Evolutionary conservation across 768 basidiomycete genomes (phyloP).

Genomic region (Kwoniella sp.): DNA sequence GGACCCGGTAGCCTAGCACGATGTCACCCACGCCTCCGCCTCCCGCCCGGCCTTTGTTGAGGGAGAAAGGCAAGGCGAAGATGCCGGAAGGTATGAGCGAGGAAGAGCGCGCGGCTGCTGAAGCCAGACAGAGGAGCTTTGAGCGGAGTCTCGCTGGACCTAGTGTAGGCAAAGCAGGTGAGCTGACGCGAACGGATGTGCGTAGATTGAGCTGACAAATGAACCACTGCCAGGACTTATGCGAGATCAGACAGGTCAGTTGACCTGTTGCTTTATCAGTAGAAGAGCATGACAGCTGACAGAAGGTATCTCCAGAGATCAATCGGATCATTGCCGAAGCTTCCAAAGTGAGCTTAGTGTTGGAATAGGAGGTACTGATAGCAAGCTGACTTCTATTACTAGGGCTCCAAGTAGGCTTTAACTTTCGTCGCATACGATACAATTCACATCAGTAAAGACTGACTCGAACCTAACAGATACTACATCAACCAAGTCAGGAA

Average conservation of each 20-base stretch:
- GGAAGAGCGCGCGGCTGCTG: slow-evolving; percentile 22
- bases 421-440: neutral
- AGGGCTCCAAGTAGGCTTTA: slow-evolving; percentile 71
- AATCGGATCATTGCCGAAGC: slow-evolving; percentile 86
- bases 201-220: slow-evolving; percentile 63
- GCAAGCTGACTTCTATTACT: neutral
- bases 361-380: neutral
- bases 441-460: neutral
- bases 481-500: slow-evolving; percentile 83
- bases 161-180: slow-evolving; percentile 85
- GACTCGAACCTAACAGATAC: slow-evolving; percentile 8
- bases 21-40: neutral
- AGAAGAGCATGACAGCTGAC: slow-evolving; percentile 11
- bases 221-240: slow-evolving; percentile 61
- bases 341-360: slow-evolving; percentile 64
- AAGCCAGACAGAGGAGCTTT: slow-evolving; percentile 44
- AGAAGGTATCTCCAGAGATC: slow-evolving; percentile 63
- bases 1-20: neutral
- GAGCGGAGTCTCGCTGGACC: slow-evolving; percentile 71
- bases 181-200: slow-evolving; percentile 43
- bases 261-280: neutral
- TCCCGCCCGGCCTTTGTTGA: neutral
- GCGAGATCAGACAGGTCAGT: slow-evolving; percentile 50
- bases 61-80: slow-evolving; percentile 16
- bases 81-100: slow-evolving; percentile 13